Base-by-base conservation (phyloP, 495 filamentous ascomycete genomes). In the Penicillium goetzii region DNA sequence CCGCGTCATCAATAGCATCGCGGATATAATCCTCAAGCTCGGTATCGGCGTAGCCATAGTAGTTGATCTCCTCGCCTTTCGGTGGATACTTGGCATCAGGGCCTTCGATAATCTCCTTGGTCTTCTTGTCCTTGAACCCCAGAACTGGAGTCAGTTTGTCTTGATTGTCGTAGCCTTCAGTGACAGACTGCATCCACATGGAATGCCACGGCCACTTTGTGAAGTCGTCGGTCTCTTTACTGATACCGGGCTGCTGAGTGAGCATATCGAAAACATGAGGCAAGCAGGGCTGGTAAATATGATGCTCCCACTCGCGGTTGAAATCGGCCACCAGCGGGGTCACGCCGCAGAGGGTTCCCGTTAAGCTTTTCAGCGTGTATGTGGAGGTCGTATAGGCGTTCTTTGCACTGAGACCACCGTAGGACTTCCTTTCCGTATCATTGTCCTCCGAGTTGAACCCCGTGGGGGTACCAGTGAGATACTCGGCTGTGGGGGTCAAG, bases 251-350 rank as follows among this genome's bases (percentile, higher is more conserved):
- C 30, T 76, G 72, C 21, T 76, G 62, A 62, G 72, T 80, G 38
- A 83, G 68, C 26, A 73, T 72, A 10, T 78, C 68, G 32, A 83
- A 68, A 25, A 82, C 64, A 33, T 83, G 80, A 1, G 80, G 69
- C 38, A 83, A 65, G 57, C 81, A 84, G 0, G 81, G 81, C 58
- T 84, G 79, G 54, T 84, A 84, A 40, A 83, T 78, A 58, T 81
- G 79, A 32, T 79, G 64, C 26, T 78, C 66, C 59, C 76, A 78
- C 64, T 84, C 81, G 32, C 72, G 75, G 61, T 81, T 79, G 64
- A 84, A 83, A 52, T 84, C 81, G 8, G 78, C 80, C 17, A 80
- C 76, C 8, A 84, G 69, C 1, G 81, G 81, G 1, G 73, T 71
- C 49, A 82, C 74, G 9, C 81, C 81, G 43, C 81, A 84, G 30